Evolutionary conservation across 1,139 yeast genomes (phyloP), one percentile per base, ranked within the genome.

Genomic region (Chernovozyma sophiae-reginae): DNA sequence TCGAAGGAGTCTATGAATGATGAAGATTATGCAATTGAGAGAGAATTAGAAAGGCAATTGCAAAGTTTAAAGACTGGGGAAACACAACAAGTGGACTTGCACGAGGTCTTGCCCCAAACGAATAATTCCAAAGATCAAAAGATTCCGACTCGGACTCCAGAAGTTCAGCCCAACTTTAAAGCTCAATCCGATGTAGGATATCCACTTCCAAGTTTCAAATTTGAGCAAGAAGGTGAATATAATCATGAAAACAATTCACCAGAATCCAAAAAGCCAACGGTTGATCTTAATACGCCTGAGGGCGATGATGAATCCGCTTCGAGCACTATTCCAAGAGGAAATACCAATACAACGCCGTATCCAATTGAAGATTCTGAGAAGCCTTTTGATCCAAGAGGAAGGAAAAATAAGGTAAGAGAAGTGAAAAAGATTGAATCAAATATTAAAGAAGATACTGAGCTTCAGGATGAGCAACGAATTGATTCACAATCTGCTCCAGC

Each of bases 31-130:
- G 70, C 60, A 34, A 62, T 64, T 3, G 72, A 68, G 36, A 48
- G 50, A 39, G 74, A 68, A 41, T 55, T 70, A 38, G 64, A 68
- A 43, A 57, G 68, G 36, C 74, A 69, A 46, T 55, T 70, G 38
- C 61, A 60, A 33, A 49, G 49, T 13, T 58, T 68, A 51, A 70
- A 68, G 43, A 50, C 56, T 22, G 62, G 61, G 5, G n/a, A n/a
- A n/a, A n/a, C n/a, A n/a, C n/a, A n/a, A n/a, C n/a, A n/a, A n/a
- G n/a, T n/a, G n/a, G n/a, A n/a, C n/a, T n/a, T n/a, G n/a, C n/a
- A n/a, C n/a, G n/a, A n/a, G n/a, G n/a, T n/a, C n/a, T n/a, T n/a
- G n/a, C n/a, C n/a, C n/a, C n/a, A n/a, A n/a, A n/a, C n/a, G n/a
- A n/a, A n/a, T n/a, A n/a, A n/a, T n/a, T n/a, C n/a, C n/a, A n/a